Evolutionary conservation across 1,284 basidiomycete genomes (phyloP).

Genomic region (Fomitopsis betulina): DNA sequence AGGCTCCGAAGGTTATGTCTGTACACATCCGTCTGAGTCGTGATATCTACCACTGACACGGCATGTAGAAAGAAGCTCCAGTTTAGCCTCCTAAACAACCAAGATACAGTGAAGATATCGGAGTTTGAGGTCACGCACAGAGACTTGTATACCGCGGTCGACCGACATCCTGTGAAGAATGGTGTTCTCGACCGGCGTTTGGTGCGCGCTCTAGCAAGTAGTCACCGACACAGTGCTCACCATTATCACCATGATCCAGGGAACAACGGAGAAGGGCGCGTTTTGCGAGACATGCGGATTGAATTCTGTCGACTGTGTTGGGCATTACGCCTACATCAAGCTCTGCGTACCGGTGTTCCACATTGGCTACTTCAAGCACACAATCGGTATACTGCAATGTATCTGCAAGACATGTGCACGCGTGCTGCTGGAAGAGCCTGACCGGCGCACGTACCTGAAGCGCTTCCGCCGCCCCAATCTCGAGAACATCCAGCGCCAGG

Average conservation of each 20-base stretch:
- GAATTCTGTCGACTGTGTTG: conserved; percentile 91
- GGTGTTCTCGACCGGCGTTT: conserved; percentile 89
- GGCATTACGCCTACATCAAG: conserved; percentile 97
- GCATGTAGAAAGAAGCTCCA: conserved; percentile 82
- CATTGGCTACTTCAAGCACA: conserved; percentile 97
- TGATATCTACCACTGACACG: neutral
- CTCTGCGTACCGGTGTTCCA: conserved; percentile 96
- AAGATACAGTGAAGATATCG: conserved; percentile 90
- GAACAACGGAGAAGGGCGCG: conserved; percentile 90
- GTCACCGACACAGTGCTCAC: neutral
- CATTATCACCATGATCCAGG: conserved; percentile 56
- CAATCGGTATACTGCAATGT: conserved; percentile 89
- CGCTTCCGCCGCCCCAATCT: conserved; percentile 88
- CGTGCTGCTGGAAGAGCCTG: conserved; percentile 87
- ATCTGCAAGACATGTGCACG: conserved; percentile 98
- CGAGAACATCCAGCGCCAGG: conserved; percentile 91
- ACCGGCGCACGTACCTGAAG: conserved; percentile 82
- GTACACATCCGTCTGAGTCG: conserved; percentile 24
- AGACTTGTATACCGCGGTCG: conserved; percentile 81
- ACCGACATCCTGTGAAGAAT: conserved; percentile 82
- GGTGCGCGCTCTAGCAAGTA: conserved; percentile 37
- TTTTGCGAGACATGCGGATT: conserved; percentile 96
- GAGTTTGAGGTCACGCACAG: conserved; percentile 93
- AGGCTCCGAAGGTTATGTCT: conserved; percentile 91
- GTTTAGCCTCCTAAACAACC: conserved; percentile 88